phyloP scores from a whole-genome alignment of 495 filamentous ascomycete genomes.

The Trichoderma gamsii region DNA sequence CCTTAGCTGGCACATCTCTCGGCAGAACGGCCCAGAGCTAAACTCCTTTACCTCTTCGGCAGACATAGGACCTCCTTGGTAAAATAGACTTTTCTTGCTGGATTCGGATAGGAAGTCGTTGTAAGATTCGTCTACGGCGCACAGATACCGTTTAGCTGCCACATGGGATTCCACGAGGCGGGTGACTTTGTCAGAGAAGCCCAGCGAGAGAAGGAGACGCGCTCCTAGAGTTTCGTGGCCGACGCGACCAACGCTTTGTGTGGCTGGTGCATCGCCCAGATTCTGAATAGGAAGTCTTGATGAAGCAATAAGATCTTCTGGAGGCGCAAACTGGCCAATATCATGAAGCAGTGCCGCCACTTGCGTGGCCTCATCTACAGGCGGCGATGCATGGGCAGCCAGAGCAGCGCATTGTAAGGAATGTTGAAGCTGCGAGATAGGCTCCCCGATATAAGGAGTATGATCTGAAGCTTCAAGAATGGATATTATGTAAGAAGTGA shows the following conservation, averaged over 20 bases:
- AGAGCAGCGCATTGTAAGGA: conserved; percentile 39
- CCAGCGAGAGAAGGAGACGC: conserved; percentile 32
- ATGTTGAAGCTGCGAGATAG: conserved; percentile 43
- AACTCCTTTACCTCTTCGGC: conserved; percentile 27
- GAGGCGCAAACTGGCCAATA: conserved; percentile 39
- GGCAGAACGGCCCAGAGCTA: not conserved
- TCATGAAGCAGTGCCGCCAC: conserved; percentile 43
- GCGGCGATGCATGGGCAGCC: conserved; percentile 18
- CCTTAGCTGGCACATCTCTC: conserved; percentile 15
- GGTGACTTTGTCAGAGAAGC: conserved; percentile 36
- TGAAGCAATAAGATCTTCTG: conserved; percentile 16
- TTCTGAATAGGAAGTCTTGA: conserved; percentile 16
- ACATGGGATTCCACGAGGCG: conserved; percentile 40
- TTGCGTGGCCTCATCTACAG: conserved; percentile 31
- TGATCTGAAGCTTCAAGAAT: conserved; percentile 15
- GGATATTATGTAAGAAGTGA: conserved; percentile 7
- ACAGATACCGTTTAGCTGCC: conserved; percentile 41
- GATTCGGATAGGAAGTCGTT: conserved; percentile 35
- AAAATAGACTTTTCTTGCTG: conserved; percentile 35
- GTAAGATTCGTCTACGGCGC: conserved; percentile 34
- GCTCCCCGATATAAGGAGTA: conserved; percentile 30
- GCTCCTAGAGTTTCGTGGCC: conserved; percentile 41
- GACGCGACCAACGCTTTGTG: conserved; percentile 35
- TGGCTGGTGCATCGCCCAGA: conserved; percentile 14
- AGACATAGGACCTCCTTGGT: conserved; percentile 41